Evolutionary conservation across 2,329 filamentous ascomycete species (phyloP).

Genomic region (Sarocladiaceae sp.): DNA sequence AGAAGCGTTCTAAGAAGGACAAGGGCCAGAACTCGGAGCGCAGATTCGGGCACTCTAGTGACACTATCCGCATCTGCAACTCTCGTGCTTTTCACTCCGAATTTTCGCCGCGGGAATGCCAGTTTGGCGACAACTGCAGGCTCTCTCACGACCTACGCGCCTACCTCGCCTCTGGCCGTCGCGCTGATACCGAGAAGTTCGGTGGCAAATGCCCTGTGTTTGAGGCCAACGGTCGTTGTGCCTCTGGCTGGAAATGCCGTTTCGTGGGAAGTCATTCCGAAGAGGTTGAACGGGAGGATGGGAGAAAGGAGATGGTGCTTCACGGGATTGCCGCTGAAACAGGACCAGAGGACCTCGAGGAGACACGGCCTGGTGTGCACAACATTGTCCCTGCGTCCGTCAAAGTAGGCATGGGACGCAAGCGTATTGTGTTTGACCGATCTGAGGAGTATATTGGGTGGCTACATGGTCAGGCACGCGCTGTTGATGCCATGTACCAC

Average conservation of each 20-base stretch:
- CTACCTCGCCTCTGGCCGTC: conserved; percentile 79
- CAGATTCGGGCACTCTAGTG: conserved; percentile 74
- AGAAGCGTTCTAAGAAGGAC: conserved; percentile 46
- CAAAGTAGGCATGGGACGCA: conserved; percentile 73
- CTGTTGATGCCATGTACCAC: conserved; percentile 34
- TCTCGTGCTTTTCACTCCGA: conserved; percentile 69
- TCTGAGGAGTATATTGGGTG: conserved; percentile 74
- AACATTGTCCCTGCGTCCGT: conserved; percentile 68
- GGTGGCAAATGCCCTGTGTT: conserved; percentile 78
- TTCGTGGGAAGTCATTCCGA: conserved; percentile 84
- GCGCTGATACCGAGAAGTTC: conserved; percentile 73
- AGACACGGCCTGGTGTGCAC: conserved; percentile 61
- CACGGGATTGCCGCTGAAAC: conserved; percentile 39
- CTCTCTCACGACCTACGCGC: conserved; percentile 79
- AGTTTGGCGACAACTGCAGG: conserved; percentile 75
- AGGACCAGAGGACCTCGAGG: conserved; percentile 34
- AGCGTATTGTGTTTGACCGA: conserved; percentile 64
- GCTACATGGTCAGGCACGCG: conserved; percentile 60
- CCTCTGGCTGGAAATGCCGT: conserved; percentile 89
- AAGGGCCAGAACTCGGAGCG: conserved; percentile 75
- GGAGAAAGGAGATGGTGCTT: conserved; percentile 75
- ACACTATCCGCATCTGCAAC: conserved; percentile 73
- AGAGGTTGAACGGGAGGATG: conserved; percentile 74
- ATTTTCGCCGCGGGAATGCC: conserved; percentile 75
- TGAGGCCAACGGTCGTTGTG: conserved; percentile 70